These are phyloP conservation scores for Pleomassaria siparia DNA, from an alignment of 2,329 filamentous ascomycete genomes.

Conservation along the genomic window DNA sequence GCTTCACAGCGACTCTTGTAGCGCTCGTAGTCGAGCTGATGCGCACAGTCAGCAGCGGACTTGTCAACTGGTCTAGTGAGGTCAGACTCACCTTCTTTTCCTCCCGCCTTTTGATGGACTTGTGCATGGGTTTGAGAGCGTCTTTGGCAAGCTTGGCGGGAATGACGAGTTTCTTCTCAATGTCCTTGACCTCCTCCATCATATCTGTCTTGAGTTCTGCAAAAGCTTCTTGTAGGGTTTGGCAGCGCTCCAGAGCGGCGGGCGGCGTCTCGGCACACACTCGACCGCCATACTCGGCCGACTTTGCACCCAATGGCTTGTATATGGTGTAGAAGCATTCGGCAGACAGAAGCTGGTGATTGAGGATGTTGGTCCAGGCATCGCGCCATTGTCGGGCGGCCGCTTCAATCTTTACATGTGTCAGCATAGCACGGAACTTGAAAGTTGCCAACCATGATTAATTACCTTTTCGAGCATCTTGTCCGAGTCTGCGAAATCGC, in stretches of 20 bases:
- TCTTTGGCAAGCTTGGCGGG: conserved; percentile 71
- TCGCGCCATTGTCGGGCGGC: conserved; percentile 76
- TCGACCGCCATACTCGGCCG: conserved; percentile 52
- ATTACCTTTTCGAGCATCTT: conserved; percentile 70
- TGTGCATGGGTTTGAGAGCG: conserved; percentile 70
- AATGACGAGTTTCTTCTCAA: conserved; percentile 69
- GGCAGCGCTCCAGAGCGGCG: conserved; percentile 64
- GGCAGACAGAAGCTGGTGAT: conserved; percentile 66
- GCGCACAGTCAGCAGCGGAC: conserved; percentile 12
- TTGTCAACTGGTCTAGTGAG: background rate
- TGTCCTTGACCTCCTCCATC: conserved; percentile 67
- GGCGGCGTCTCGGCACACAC: conserved; percentile 63
- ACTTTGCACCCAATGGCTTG: conserved; percentile 71
- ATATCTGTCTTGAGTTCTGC: conserved; percentile 71
- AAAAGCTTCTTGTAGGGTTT: conserved; percentile 67
- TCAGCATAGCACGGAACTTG: conserved; percentile 4
- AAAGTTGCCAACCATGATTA: conserved; percentile 10
- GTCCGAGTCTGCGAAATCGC: conserved; percentile 80
- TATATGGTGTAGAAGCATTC: conserved; percentile 73
- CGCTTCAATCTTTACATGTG: conserved; percentile 65
- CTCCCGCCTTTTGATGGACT: conserved; percentile 82
- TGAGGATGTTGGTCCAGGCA: conserved; percentile 72
- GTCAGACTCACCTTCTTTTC: conserved; percentile 63
- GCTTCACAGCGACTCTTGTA: conserved; percentile 71
- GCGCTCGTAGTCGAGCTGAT: conserved; percentile 74